A percentile compares a stretch with the other conserved stretches of the same genome.
These are phyloP conservation scores for Skeletonema potamos DNA, from an alignment of 108 stramenopile genomes.

Conservation along the genomic window DNA sequence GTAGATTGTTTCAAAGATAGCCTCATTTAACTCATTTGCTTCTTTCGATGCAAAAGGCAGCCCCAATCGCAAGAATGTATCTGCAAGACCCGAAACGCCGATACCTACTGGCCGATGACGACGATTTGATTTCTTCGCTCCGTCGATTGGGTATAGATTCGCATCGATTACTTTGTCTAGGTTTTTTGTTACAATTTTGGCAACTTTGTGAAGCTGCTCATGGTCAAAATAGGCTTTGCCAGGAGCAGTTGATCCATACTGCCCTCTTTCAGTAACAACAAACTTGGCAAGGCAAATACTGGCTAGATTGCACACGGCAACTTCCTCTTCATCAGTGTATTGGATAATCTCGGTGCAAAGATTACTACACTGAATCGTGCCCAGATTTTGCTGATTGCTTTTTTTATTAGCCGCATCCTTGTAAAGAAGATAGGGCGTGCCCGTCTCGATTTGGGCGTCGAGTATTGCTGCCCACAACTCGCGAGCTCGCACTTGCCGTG, in stretches of 20 bases:
- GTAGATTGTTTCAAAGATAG: slow-evolving; percentile 97
- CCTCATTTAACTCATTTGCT: slow-evolving; percentile 88
- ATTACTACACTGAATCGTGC: slow-evolving; percentile 96
- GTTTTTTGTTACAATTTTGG: slow-evolving; percentile 91
- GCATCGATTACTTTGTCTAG: slow-evolving; percentile 95
- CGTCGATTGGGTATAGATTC: slow-evolving; percentile 90
- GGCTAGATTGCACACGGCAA: slow-evolving; percentile 97
- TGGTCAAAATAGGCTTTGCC: slow-evolving; percentile 88
- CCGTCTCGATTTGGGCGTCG: slow-evolving; percentile 95
- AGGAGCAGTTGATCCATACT: slow-evolving; percentile 72
- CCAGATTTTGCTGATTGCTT: slow-evolving; percentile 97
- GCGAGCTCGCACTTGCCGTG: slow-evolving; percentile 79
- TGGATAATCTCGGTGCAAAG: slow-evolving; percentile 98
- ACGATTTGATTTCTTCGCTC: slow-evolving; percentile 85
- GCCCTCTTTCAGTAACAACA: slow-evolving; percentile 73
- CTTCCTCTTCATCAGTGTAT: slow-evolving; percentile 92
- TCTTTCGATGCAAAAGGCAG: slow-evolving; percentile 87
- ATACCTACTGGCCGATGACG: slow-evolving; percentile 96
- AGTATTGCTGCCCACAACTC: slow-evolving; percentile 87
- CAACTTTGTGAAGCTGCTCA: slow-evolving; percentile 76
- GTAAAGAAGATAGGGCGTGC: slow-evolving; percentile 97
- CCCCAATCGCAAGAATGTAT: slow-evolving; percentile 91
- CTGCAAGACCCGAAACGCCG: slow-evolving; percentile 96
- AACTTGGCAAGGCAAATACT: slow-evolving; percentile 84
- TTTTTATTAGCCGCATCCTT: slow-evolving; percentile 96